phyloP scores from a whole-genome alignment of 2,329 filamentous ascomycete species.

The Volutella citrinella region DNA sequence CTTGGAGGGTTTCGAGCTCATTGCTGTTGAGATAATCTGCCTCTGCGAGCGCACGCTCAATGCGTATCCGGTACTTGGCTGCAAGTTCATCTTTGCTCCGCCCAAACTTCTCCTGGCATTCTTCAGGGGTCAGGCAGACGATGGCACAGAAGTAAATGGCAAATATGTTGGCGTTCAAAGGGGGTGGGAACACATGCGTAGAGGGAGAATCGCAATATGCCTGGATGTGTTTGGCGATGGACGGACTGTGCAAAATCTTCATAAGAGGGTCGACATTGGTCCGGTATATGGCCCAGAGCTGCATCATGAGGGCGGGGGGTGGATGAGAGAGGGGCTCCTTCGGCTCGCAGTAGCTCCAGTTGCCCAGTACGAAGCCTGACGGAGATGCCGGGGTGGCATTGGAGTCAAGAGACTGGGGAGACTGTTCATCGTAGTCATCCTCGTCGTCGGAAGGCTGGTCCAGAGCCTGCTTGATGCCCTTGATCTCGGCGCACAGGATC shows the following conservation, averaged over 20 bases:
- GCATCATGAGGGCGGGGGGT: conserved; percentile 33
- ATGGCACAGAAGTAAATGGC: conserved; percentile 42
- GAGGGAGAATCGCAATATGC: conserved; percentile 21
- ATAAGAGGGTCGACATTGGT: conserved; percentile 41
- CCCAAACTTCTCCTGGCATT: conserved; percentile 31
- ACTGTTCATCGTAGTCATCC: conserved; percentile 33
- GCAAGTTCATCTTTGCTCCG: conserved; percentile 32
- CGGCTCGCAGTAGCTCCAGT: conserved; percentile 19
- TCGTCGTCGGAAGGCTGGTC: conserved; percentile 41
- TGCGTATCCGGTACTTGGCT: conserved; percentile 28
- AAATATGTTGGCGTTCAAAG: conserved; percentile 37
- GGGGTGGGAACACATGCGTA: conserved; percentile 14
- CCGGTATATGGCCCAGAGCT: conserved; percentile 35
- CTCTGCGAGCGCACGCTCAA: conserved; percentile 38
- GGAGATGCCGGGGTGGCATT: conserved; percentile 16
- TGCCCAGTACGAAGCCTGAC: conserved; percentile 28
- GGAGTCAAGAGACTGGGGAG: conserved; percentile 25
- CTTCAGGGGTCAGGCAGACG: conserved; percentile 29
- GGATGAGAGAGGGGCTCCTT: conserved; percentile 30
- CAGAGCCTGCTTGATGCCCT: conserved; percentile 41
- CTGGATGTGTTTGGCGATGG: conserved; percentile 27
- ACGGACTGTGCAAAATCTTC: conserved; percentile 44
- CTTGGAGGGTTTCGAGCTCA: conserved; percentile 38
- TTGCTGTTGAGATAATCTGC: conserved; percentile 42
- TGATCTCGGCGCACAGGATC: conserved; percentile 41